Evolutionary conservation across 192 early-diverging fungal species (phyloP), one percentile per base, ranked within the genome.

Genomic region (Linnemannia schmuckeri): DNA sequence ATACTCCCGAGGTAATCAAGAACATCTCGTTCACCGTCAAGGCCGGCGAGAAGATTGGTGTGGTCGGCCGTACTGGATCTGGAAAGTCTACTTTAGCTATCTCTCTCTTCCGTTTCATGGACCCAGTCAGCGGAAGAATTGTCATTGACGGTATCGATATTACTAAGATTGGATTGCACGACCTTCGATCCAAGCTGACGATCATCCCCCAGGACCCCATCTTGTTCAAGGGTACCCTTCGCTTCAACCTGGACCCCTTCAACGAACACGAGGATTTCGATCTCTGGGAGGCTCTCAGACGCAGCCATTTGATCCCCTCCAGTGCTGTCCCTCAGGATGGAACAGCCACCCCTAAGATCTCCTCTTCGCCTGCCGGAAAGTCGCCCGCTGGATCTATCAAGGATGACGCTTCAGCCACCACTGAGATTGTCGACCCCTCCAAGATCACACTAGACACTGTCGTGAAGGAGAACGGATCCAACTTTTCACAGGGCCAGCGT

Each of bases 181-280:
- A 93, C 42, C 74, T 94, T 77, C 80, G 93, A n/a, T 80, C 78
- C 33, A 87, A 89, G 12, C 80, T 95, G 61, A 90, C 93, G n/a
- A 94, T 96, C 68, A 92, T 96, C 55, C 95, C 95, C 0, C 94
- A 95, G 81, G 96, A 96, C 55, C 94, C 96, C 0, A 91, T 95
- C 18, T 83, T 96, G 7, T 96, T 96, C 73, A 90, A 91, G 70
- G 96, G 96, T 35, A 92, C 96, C 10, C 61, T 91, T 33, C 86
- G 90, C 22, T 94, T 94, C 79, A 98, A 98, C 87, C 82, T 99
- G 41, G 97, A 99, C 90, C 96, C 96, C 0, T 96, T 98, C 87
- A 87, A 82, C 38, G 94, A 97, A 82, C 92, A 90, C 80, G 91
- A 92, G 44, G 97, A 99, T 74, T 88, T 84, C 71, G 86, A 92